Base-by-base conservation (phyloP, 495 filamentous ascomycete species). In the Neurospora sp. region DNA sequence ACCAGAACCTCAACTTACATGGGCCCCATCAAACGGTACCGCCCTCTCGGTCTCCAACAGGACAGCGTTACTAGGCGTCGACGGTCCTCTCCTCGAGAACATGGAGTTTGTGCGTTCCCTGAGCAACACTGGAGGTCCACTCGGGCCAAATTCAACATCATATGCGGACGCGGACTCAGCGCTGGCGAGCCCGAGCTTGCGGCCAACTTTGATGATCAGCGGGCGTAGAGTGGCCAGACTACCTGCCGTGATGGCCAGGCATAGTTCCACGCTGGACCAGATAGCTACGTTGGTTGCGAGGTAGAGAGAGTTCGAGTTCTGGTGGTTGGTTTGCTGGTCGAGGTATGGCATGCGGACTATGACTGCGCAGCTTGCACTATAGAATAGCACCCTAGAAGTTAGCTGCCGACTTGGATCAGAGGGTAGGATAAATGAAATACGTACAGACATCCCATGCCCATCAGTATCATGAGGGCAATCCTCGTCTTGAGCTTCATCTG, bases 161-260 rank as follows among this genome's bases (percentile, higher is more conserved):
- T 65, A 9, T 37, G 27, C 27, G 14, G 69, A 9, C 10, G 16
- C 35, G 14, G 69, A 39, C 5, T 20, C 27, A 27, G 40, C 38
- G 16, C 31, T 37, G 27, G 42, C 44, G 12, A 71, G 35, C 1
- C 73, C 70, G 2, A 74, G 48, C 22, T 69, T 74, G 9, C 14
- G 44, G 16, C 27, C 73, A 7, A 73, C 3, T 12, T 31, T 27
- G 3, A 35, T 48, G n/a, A 82, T 40, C 3, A 82, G 73, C 4
- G 80, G 79, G 6, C 76, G 76, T 9, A 82, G 70, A 27, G 79
- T 81, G 16, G 78, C 79, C 2, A 81, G 71, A 20, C 73, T 75
- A n/a, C 73, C 78, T 9, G 80, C 79, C 3, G 77, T 80, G 44
- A 82, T 81, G 44, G 78, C 81, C 31, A 81, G 76, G 20, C 79